These are phyloP conservation scores for Sugiyamaella castrensis DNA, from an alignment of 1,139 yeast species.

Conservation along the genomic window DNA sequence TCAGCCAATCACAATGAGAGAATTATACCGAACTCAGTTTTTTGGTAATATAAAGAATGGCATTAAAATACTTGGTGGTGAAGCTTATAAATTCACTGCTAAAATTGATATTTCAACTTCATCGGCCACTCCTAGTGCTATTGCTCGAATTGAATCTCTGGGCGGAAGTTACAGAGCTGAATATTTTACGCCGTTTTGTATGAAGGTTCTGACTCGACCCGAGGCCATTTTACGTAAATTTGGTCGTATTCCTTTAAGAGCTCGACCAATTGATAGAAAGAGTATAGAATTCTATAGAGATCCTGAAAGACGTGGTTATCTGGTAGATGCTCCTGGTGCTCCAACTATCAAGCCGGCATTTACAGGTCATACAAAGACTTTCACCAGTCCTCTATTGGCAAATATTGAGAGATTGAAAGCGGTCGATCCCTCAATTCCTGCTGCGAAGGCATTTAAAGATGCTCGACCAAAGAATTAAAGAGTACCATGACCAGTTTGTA, in stretches of 20 bases:
- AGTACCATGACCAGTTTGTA: not conserved
- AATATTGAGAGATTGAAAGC: constrained; percentile 28
- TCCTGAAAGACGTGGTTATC: constrained; percentile 71
- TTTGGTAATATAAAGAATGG: constrained; percentile 71
- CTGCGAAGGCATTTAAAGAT: constrained; percentile 9
- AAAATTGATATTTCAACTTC: constrained; percentile 72
- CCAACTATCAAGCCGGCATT: constrained; percentile 34
- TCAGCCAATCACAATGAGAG: constrained; percentile 71
- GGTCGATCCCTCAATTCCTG: constrained; percentile 19
- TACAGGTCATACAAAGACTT: constrained; percentile 26
- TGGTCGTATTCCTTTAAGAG: constrained; percentile 79
- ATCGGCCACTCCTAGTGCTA: constrained; percentile 72
- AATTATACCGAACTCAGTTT: constrained; percentile 64
- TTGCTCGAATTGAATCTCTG: constrained; percentile 62
- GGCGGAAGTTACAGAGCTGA: constrained; percentile 75
- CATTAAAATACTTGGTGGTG: constrained; percentile 73
- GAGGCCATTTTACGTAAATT: constrained; percentile 60
- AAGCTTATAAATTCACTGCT: constrained; percentile 53
- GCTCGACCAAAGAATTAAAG: constrained; percentile 1
- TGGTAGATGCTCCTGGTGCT: constrained; percentile 42
- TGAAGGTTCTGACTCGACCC: constrained; percentile 76
- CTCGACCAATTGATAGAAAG: constrained; percentile 82
- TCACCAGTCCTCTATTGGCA: constrained; percentile 31
- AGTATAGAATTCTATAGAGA: constrained; percentile 76
- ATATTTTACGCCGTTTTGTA: constrained; percentile 63